Evolutionary conservation across 2,329 filamentous ascomycete genomes (phyloP).

Genomic region (Fusarium sp.): DNA sequence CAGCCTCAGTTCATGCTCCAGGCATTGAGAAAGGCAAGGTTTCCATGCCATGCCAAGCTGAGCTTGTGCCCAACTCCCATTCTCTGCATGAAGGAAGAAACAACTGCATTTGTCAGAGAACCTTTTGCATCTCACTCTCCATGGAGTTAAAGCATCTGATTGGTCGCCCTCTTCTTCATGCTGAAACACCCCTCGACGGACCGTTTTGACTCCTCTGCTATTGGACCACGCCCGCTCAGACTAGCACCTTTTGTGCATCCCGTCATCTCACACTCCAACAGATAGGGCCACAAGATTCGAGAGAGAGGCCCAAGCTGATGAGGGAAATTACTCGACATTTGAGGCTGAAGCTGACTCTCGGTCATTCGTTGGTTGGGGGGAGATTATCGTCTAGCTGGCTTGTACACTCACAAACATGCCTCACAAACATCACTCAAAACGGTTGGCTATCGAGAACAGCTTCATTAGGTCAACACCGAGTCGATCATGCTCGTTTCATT

Average conservation of each 20-base stretch:
- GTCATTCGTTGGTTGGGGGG: background rate
- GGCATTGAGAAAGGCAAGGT: background rate
- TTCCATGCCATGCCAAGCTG: constrained; percentile 22
- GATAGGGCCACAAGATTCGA: background rate
- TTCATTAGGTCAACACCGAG: constrained; percentile 2
- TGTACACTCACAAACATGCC: background rate
- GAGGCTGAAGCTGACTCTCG: background rate
- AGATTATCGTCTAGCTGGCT: background rate
- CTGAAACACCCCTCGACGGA: constrained; percentile 14
- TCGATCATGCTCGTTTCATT: constrained; percentile 8
- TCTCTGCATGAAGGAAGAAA: background rate
- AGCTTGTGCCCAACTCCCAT: background rate
- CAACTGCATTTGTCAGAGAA: background rate
- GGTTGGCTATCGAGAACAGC: background rate
- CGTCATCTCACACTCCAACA: background rate
- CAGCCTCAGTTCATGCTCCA: constrained; percentile 13
- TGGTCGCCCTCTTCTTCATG: constrained; percentile 1
- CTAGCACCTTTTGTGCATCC: background rate
- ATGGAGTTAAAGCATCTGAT: background rate
- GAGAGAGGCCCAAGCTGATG: background rate
- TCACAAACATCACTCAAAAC: background rate
- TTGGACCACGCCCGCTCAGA: constrained; percentile 11
- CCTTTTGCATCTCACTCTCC: background rate
- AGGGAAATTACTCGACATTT: constrained; percentile 7
- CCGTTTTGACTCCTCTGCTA: constrained; percentile 7